Evolutionary conservation across 306 rosid genomes (phyloP).

Genomic region (Vigna reflexopilosa): DNA sequence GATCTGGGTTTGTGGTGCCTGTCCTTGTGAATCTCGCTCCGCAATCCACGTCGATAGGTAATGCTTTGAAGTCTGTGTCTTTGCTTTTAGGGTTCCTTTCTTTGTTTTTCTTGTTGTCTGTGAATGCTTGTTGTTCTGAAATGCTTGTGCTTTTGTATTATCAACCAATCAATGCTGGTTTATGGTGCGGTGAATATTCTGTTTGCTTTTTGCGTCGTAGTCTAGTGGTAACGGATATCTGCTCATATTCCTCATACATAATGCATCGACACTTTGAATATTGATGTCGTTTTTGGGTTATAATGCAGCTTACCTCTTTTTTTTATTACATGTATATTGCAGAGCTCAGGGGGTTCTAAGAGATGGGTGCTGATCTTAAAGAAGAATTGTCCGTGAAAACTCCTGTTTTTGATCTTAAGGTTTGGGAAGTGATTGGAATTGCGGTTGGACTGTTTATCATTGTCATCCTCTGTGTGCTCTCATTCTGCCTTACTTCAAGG

Average conservation of each 20-base stretch:
- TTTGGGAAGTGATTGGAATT: constrained; percentile 88
- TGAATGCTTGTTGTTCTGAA: constrained; percentile 13
- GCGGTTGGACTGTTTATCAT: constrained; percentile 77
- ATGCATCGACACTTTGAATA: constrained; percentile 25
- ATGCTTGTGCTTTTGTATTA: not conserved
- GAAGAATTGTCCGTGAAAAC: constrained; percentile 68
- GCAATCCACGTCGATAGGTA: constrained; percentile 42
- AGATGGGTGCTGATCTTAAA: constrained; percentile 69
- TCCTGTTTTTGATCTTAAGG: constrained; percentile 63
- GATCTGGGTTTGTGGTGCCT: constrained; percentile 59
- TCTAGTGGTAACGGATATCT: constrained; percentile 15
- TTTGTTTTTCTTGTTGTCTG: constrained; percentile 17
- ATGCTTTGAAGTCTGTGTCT: constrained; percentile 17
- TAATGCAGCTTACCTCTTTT: constrained; percentile 9
- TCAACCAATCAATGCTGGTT: not conserved
- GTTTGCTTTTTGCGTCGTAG: constrained; percentile 32
- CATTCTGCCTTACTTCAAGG: constrained; percentile 71
- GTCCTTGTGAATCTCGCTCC: constrained; percentile 27
- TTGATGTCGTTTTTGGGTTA: constrained; percentile 14
- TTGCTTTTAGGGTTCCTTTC: constrained; percentile 3
- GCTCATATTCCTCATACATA: constrained; percentile 8
- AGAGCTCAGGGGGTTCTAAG: constrained; percentile 45
- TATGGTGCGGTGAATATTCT: constrained; percentile 19
- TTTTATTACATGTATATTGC: constrained; percentile 24
- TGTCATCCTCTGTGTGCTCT: constrained; percentile 65